Evolutionary conservation across 441 rosid species (phyloP).

Genomic region (Omphalea diandra): DNA sequence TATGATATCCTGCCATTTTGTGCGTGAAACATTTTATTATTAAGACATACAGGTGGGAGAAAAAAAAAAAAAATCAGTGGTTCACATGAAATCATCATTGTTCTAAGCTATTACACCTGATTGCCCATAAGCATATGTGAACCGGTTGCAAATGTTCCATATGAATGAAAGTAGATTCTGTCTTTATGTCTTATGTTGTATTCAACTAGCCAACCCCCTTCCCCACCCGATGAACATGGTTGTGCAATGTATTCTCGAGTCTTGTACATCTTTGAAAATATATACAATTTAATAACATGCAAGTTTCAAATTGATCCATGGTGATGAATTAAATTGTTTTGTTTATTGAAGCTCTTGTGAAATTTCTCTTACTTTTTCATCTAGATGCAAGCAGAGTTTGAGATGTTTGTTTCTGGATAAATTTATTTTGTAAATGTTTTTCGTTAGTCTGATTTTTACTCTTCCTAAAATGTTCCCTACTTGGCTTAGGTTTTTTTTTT

Average conservation of each 20-base stretch:
- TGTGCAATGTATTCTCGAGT: no score
- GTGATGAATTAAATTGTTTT: neutral
- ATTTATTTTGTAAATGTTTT: neutral
- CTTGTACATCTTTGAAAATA: neutral
- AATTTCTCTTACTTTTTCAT: no score
- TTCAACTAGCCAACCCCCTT: neutral
- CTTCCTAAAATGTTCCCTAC: no score
- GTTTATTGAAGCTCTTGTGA: neutral
- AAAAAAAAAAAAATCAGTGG: no score
- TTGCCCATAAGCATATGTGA: slow-evolving; percentile 6
- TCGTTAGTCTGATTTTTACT: neutral
- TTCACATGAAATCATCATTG: neutral
- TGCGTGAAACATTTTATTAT: no score
- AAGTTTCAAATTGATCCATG: neutral
- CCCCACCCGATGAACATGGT: no score
- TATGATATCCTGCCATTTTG: no score
- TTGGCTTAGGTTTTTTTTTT: neutral
- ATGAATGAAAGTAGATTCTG: neutral
- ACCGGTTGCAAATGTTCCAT: neutral
- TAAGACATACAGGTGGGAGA: no score
- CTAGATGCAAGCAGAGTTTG: no score
- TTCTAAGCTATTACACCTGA: neutral
- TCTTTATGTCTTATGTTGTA: neutral
- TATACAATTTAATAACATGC: neutral
- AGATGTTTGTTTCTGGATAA: neutral